Evolutionary conservation across 441 rosid genomes (phyloP), one percentile per base, ranked within the genome.

Genomic region (Manihot esculenta): DNA sequence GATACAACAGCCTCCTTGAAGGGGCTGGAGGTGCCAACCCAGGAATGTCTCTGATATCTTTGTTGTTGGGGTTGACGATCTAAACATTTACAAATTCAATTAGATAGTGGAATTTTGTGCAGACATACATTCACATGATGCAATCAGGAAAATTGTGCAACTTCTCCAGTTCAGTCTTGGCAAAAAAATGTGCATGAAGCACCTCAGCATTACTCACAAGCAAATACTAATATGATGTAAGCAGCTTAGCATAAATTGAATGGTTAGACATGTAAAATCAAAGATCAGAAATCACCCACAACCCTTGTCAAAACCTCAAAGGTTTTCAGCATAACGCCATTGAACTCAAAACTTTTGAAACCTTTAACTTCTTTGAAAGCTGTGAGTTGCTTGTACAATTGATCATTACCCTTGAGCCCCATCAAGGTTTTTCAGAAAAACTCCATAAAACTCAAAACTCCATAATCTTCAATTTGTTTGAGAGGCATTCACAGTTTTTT

Each of bases 1-100:
- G 55, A 69, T 83, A 91, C 72, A 95, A 80, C 68, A 93, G 85
- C 83, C 93, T 88, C 82, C 99, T 89, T 23, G 97, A 62, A 0
- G 93, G 98, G 30, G 91, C 97, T 45, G 98, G 99, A 26, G 99
- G 99, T 67, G 99, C 99, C 85, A 95, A 75, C 72, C 99, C 99
- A 44, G 97, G 99, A 82, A 95, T 89, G 87, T 95, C 98, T 82
- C 89, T 88, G 70, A 95, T 91, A 81, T 88, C 77, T 73, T 93
- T 95, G 90, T 95, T 95, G 82, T 76, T 83, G 42, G 99, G 99
- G 74, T 93, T 69, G 71, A 91, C 97, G 67, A 95, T 81, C 99
- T 93, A 89, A 78, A 74, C 57, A 70, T 54, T 79, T 42, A 69
- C 55, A 65, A 21, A 68, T 33, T 7, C 6, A 24, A 71, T 73